Percentiles rank a stretch among this genome's conserved stretches.
phyloP scores from a whole-genome alignment of 257 asterid species.

The Salvia miltiorrhiza region DNA sequence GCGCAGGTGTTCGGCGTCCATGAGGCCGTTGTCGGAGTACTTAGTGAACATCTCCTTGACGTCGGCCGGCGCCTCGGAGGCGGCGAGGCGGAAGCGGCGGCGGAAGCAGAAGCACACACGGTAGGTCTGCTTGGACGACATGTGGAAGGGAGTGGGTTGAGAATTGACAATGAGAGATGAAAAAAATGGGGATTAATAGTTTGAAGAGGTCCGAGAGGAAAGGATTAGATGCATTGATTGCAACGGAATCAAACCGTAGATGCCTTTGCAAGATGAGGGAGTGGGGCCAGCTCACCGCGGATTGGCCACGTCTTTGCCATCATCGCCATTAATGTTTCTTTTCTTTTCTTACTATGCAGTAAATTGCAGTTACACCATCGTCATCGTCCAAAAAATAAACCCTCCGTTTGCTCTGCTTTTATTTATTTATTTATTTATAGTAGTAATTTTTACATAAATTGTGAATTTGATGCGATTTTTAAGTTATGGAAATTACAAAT shows the following conservation, averaged over 20 bases:
- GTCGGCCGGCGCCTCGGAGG: slow-evolving; percentile 52
- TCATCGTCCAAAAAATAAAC: too few relatives aligned
- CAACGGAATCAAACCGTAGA: slow-evolving; percentile 3
- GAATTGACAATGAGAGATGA: neutral
- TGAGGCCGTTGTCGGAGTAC: slow-evolving; percentile 46
- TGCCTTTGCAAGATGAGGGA: neutral
- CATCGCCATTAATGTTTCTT: neutral
- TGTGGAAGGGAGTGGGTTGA: neutral
- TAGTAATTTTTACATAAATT: too few relatives aligned
- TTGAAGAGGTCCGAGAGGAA: neutral
- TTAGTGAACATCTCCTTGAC: slow-evolving; percentile 31
- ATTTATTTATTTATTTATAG: too few relatives aligned
- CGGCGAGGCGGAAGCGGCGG: slow-evolving; percentile 47
- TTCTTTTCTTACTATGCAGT: neutral
- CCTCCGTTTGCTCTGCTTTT: too few relatives aligned
- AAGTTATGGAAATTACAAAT: too few relatives aligned
- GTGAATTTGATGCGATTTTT: too few relatives aligned
- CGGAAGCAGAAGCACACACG: slow-evolving; percentile 56
- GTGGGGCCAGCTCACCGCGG: slow-evolving; percentile 38
- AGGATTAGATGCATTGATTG: slow-evolving; percentile 21
- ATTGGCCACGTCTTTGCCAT: slow-evolving; percentile 19
- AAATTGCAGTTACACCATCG: neutral
- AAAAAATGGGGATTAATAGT: neutral
- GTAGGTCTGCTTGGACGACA: slow-evolving; percentile 47
- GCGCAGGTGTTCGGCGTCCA: slow-evolving; percentile 38